phyloP scores from a whole-genome alignment of 2,329 filamentous ascomycete species.

The Ceratocystis papillata region DNA sequence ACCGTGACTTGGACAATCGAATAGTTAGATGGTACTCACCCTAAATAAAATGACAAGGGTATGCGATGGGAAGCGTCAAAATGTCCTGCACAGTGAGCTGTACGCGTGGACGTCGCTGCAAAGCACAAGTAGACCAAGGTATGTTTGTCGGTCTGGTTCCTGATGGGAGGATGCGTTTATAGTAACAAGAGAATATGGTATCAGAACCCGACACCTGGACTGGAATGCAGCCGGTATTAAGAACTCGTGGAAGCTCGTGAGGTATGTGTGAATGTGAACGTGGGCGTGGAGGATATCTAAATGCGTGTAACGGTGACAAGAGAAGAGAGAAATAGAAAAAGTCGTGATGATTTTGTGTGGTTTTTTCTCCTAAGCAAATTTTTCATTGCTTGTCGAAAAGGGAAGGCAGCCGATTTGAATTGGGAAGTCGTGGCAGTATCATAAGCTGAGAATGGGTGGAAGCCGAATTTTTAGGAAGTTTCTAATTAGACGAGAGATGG shows the following conservation, averaged over 20 bases:
- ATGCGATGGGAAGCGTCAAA: background rate
- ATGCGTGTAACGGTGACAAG: background rate
- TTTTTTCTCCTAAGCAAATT: background rate
- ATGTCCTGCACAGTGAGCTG: background rate
- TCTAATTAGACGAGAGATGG: background rate
- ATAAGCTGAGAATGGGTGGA: background rate
- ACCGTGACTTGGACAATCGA: no score
- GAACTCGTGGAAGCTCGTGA: background rate
- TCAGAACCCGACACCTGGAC: background rate
- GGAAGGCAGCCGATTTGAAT: background rate
- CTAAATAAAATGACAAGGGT: no score
- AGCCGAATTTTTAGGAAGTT: background rate
- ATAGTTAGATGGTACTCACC: no score
- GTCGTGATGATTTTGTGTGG: background rate
- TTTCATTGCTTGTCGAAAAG: background rate
- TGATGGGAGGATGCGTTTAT: background rate
- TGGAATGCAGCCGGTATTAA: background rate
- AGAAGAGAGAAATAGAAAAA: background rate
- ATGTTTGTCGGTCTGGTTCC: background rate
- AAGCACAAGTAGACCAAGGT: background rate
- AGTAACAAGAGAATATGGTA: background rate
- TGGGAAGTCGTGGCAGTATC: background rate
- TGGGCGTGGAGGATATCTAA: background rate
- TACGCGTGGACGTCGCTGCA: background rate
- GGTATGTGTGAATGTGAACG: background rate